Evolutionary conservation across 106 monocot genomes (phyloP).

Genomic region (Gastrodia elata): DNA sequence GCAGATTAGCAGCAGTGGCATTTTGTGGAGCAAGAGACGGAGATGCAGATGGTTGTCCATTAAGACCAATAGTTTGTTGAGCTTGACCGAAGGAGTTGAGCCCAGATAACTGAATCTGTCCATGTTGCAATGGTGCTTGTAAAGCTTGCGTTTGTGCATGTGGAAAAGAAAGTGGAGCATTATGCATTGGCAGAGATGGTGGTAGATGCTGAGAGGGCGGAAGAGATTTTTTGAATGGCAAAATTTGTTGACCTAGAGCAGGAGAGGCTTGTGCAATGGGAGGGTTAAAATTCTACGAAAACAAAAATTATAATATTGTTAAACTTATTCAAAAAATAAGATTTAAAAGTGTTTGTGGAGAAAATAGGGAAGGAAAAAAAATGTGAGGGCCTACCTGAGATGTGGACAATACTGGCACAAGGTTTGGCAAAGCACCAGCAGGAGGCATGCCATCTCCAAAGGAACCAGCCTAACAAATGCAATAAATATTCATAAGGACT

Average conservation of each 20-base stretch:
- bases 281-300: constrained; percentile 39
- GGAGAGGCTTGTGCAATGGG: constrained; percentile 34
- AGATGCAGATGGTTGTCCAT: constrained; percentile 33
- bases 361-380: background rate
- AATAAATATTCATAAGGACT: too few species aligned
- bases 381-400: constrained; percentile 29
- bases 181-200: constrained; percentile 29
- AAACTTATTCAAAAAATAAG: background rate
- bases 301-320: background rate
- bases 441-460: constrained; percentile 25
- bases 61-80: constrained; percentile 38
- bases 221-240: constrained; percentile 46
- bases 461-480: constrained; percentile 25
- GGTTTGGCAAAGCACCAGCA: constrained; percentile 33
- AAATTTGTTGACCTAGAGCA: constrained; percentile 43
- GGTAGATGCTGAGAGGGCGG: constrained; percentile 41
- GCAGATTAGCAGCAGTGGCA: constrained; percentile 21
- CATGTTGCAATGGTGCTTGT: constrained; percentile 41
- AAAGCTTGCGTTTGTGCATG: constrained; percentile 38
- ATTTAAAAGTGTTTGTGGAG: background rate
- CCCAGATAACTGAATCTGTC: constrained; percentile 46
- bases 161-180: constrained; percentile 32
- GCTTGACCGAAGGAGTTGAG: constrained; percentile 33
- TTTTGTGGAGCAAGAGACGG: constrained; percentile 45
- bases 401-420: constrained; percentile 23